Evolutionary conservation across 2,329 filamentous ascomycete genomes (phyloP), one percentile per base, ranked within the genome.

Genomic region (Ophiostoma sp.): DNA sequence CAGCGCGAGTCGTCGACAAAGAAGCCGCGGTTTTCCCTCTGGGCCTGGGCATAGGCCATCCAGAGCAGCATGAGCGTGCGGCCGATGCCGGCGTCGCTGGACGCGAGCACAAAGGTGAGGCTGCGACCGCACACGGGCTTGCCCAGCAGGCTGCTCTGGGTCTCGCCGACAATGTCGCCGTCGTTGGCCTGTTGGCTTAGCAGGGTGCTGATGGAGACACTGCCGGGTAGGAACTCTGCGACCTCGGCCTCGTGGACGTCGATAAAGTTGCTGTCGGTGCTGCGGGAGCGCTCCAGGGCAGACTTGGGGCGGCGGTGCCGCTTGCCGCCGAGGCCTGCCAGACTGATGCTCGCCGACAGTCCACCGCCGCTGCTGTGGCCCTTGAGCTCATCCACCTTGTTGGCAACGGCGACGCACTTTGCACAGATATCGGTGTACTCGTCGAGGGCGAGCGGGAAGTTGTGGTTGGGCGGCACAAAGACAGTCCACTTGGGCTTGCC

Each of bases 1-100:
- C 93, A 96, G 74, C 89, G 85, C 7, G 90, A 87, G 79, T 96
- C 93, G 75, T 96, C 92, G 73, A 96, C 83, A 80, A 96, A 96
- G 79, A 96, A 96, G 0, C 87, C 83, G 33, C 92, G 84, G 17
- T 86, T 86, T 77, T 96, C 90, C 71, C 88, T 85, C 76, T 89
- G 83, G 1, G 93, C 92, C 69, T 96, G 80, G 3, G 91, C 91
- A 77, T 95, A 96, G 35, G 92, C 89, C 75, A 90, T 90, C 92
- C 93, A 97, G 70, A 96, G 77, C 76, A 89, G 85, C 85, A 96
- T 88, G 71, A 97, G 79, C 1, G 90, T 88, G 73, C 87, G 88
- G 6, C 93, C 93, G 11, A 96, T 82, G 2, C 93, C 93, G 1
- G 91, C 91, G 75, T 94, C 89, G 3, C 85, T 79, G 8, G 88